Base-by-base conservation (phyloP, 306 rosid genomes). In the Trifolium fragiferum region DNA sequence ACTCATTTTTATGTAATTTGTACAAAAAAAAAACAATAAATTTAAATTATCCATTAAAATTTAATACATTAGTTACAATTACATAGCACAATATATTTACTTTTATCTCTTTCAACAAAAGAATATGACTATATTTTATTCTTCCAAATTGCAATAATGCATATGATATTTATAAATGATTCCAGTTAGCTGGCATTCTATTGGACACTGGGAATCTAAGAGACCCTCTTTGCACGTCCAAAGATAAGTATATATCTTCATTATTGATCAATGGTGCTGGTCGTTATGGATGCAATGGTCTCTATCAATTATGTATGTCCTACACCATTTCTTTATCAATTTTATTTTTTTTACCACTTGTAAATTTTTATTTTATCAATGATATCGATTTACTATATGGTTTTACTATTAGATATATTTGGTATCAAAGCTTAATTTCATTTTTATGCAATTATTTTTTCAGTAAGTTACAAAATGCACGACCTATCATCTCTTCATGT, bases 201-300 rank as follows among this genome's bases (percentile, higher is more conserved):
- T 68, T 85, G 78, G 98, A 93, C 68, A 82, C 92, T 20, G 82
- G 43, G 66, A 89, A 87, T 86, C 80, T 90, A 68, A 85, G 62
- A 44, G 82, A 78, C 67, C 85, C 87, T 16, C 35, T 1, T 10
- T 90, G 93, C 83, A 85, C 86, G 59, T 65, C 84, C 27, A 90
- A 88, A 82, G 97, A 93, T 73, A 90, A 89, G 84, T 90, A 89
- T 87, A 89, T 87, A 81, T 79, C 87, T 81, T 81, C 96, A 59
- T 82, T 93, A 68, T 83, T 93, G 90, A 85, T 90, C 79, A 87
- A 81, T 50, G 90, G 98, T 68, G 97, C 98, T 30, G 98, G 97
- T 61, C 89, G 90, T 49, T 85, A 87, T 81, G 98, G 98, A 49
- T 86, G 86, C 87, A 83, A 76, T 68, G 98, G 96, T 46, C 89